Base-by-base conservation (phyloP, 1,284 basidiomycete genomes). In the Hortiboletus rubellus region DNA sequence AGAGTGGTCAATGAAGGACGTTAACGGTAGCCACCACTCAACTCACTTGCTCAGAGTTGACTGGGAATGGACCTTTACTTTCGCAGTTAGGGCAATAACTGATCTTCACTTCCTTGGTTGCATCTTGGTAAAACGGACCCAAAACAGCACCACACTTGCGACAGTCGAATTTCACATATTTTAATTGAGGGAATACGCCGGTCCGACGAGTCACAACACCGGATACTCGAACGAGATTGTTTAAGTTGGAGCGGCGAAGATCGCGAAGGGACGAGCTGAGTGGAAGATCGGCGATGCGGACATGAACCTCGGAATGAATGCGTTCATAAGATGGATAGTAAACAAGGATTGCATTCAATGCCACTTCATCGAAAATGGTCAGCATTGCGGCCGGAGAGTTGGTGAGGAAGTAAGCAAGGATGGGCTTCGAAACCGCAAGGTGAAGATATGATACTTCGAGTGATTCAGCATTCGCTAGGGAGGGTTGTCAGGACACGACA, bases 101-200 rank as follows among this genome's bases (percentile, higher is more conserved):
- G 71, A 99, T 91, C 76, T 86, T 94, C 63, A 99, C 88, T 74
- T 99, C 97, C 74, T 89, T 90, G 48, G 89, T 91, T 3, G 94
- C 91, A 74, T 99, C 97, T 77, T 99, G 97, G 73, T 93, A 96
- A 79, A 99, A 99, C 0, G 97, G 97, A 14, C 97, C 97, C 7
- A 99, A 81, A 12, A 93, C 86, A 24, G 89, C 90, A 17, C 91
- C 91, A 67, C 97, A 99, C 72, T 95, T 96, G 52, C 81, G 81
- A 74, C 97, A 99, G 75, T 99, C 94, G 68, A 99, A 99, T 73
- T 98, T 98, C 76, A 99, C 96, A 71, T 98, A 98, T 77, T 99
- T 99, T 62, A 99, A 80, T 75, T 99, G 97, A 14, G 97, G 97
- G 76, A 99, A 98, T 11, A 99, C 96, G 24, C 97, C 96, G 11